Evolutionary conservation across 345 rosid species (phyloP), one percentile per base, ranked within the genome.

Genomic region (Boechera retrofracta): DNA sequence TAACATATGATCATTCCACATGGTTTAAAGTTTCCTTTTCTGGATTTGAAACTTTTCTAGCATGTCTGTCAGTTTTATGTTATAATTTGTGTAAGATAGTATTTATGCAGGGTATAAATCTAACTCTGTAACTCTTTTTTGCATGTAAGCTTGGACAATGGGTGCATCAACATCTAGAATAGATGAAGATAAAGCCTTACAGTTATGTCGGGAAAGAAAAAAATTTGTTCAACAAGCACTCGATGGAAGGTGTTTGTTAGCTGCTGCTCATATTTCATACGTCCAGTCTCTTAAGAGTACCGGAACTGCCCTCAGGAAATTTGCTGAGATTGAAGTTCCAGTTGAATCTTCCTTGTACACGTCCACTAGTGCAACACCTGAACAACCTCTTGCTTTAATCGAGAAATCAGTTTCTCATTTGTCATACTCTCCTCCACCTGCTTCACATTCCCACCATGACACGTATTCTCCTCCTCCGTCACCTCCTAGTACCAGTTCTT

Each of bases 121-220:
- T 63, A 56, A 64, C 2, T 57, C 12, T 64, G 16, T 66, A 39
- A 47, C 58, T 56, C 33, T 35, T 38, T 36, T 56, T 57, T 36
- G 61, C 41, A 29, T 42, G 63, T 47, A 55, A 38, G 72, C 55
- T 74, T 61, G 76, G 73, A 55, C 72, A 51, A 94, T 91, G 96
- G 97, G 98, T 75, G 86, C 81, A 47, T 58, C 90, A 57, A 80
- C 75, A 85, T 91, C 98, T 70, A 92, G 86, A 79, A 64, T 68
- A 42, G 96, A 91, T 70, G 98, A 92, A 83, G 98, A 89, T 63
- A 85, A 88, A 82, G 97, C 96, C 68, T 80, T 95, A 83, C 89
- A 82, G 82, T 85, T 95, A 69, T 95, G 99, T 80, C 86, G 94
- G 6, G 98, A 91, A 64, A 88, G 99, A 78, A 95, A 85, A 83